Conservation (phyloP, 2,329 filamentous ascomycete species). For the Fusarium agapanthi region DNA sequence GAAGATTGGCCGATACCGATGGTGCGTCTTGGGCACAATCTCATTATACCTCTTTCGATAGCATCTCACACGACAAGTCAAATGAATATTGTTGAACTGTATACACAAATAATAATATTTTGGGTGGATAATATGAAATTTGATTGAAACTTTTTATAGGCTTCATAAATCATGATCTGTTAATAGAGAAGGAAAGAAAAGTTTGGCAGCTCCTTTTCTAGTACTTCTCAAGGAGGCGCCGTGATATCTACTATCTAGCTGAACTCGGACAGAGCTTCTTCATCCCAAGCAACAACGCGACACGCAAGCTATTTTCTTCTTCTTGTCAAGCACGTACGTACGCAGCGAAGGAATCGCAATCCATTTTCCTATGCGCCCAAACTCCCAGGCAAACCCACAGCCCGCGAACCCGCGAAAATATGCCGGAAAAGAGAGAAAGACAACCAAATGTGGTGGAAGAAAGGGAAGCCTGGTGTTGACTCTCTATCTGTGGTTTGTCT, state of each 20-base stretch:
- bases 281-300: slow-evolving; percentile 33
- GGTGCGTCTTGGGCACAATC: slow-evolving; percentile 37
- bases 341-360: slow-evolving; percentile 31
- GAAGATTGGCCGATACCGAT: slow-evolving; percentile 14
- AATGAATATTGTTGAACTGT: slow-evolving; percentile 19
- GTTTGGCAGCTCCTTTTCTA: slow-evolving; percentile 16
- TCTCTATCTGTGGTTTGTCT: slow-evolving; percentile 75
- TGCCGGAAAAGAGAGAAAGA: slow-evolving; percentile 39
- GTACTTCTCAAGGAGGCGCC: slow-evolving; percentile 14
- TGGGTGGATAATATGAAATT: slow-evolving; percentile 5
- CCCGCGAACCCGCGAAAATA: slow-evolving; percentile 32
- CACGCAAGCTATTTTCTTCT: slow-evolving; percentile 13
- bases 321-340: slow-evolving; percentile 16
- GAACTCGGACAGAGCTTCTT: slow-evolving; percentile 27
- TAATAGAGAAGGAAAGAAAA: slow-evolving; percentile 24
- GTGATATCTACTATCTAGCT: slow-evolving; percentile 38
- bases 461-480: slow-evolving; percentile 1
- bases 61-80: slow-evolving; percentile 30
- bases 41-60: slow-evolving; percentile 44
- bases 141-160: slow-evolving; percentile 23
- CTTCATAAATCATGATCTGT: slow-evolving; percentile 41
- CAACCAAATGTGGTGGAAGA: slow-evolving; percentile 32
- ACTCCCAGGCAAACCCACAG: slow-evolving; percentile 44
- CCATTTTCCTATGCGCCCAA: slow-evolving; percentile 42
- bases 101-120: background rate